Conservation (phyloP, 306 rosid genomes). For the Trifolium pratense region DNA sequence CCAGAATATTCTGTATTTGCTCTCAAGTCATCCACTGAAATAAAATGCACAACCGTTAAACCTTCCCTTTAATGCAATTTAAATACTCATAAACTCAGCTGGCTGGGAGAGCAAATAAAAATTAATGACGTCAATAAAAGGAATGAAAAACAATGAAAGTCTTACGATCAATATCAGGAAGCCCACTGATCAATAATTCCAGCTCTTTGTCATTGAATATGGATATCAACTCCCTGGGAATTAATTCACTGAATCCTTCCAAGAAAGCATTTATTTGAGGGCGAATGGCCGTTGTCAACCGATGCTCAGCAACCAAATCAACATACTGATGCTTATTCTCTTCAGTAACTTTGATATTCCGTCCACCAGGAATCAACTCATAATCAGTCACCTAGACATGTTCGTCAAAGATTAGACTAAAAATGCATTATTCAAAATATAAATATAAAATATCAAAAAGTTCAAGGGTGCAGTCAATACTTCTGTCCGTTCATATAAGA, state of each 20-base stretch:
- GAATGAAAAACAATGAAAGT: slow-evolving; percentile 5
- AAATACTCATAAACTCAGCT: neutral
- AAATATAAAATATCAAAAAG: slow-evolving; percentile 30
- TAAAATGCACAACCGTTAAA: slow-evolving; percentile 36
- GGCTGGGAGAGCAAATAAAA: neutral
- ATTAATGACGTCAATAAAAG: slow-evolving; percentile 2
- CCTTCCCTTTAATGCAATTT: slow-evolving; percentile 18
- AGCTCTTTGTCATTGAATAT: slow-evolving; percentile 95
- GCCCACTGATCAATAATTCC: slow-evolving; percentile 95
- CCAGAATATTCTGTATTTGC: slow-evolving; percentile 98
- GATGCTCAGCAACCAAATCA: slow-evolving; percentile 91
- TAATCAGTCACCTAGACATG: slow-evolving; percentile 87
- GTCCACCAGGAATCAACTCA: slow-evolving; percentile 95
- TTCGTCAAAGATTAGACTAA: slow-evolving; percentile 40
- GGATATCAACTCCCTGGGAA: slow-evolving; percentile 74
- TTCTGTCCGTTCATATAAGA: slow-evolving; percentile 88
- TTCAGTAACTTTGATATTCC: slow-evolving; percentile 93
- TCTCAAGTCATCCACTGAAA: slow-evolving; percentile 98
- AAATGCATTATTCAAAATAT: slow-evolving; percentile 31
- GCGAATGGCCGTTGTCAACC: slow-evolving; percentile 97
- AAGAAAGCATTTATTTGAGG: slow-evolving; percentile 94
- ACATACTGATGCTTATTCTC: slow-evolving; percentile 96
- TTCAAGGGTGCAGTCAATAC: slow-evolving; percentile 51
- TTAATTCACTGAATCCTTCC: slow-evolving; percentile 87
- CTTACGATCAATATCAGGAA: slow-evolving; percentile 98